Evolutionary conservation across 163 green algal species (phyloP).

Genomic region (Chlorella variabilis): DNA sequence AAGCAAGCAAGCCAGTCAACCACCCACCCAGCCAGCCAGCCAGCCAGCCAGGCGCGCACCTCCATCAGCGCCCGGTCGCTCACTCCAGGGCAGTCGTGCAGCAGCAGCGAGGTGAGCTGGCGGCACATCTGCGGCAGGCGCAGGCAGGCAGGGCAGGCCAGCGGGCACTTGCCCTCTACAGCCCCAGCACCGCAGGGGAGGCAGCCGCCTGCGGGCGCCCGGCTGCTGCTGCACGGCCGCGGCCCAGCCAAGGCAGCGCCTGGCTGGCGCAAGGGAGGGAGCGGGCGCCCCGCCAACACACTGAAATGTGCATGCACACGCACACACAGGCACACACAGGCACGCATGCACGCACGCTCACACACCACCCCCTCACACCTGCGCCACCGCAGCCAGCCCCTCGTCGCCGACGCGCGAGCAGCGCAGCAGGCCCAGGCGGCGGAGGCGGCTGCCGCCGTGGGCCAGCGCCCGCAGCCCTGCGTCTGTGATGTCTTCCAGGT

Average conservation of each 20-base stretch:
- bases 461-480: slow-evolving; percentile 16
- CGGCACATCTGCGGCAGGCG: not conserved
- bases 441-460: not conserved
- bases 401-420: slow-evolving; percentile 21
- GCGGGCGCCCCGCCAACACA: no score
- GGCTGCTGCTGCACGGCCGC: no score
- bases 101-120: slow-evolving; percentile 20
- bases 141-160: not conserved
- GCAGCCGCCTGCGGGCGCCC: no score
- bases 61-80: slow-evolving; percentile 19
- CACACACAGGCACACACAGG: no score
- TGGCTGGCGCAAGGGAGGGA: no score
- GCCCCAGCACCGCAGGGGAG: slow-evolving; percentile 1
- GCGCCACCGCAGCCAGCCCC: slow-evolving; percentile 3
- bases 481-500: slow-evolving; percentile 32
- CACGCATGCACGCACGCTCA: no score
- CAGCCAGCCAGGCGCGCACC: no score
- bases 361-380: no score
- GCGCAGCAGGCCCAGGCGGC: slow-evolving; percentile 23
- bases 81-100: slow-evolving; percentile 33
- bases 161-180: not conserved
- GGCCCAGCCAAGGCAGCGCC: no score
- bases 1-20: no score
- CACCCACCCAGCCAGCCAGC: no score
- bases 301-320: no score